A percentile compares a stretch with the other conserved stretches of the same genome.
Conservation (phyloP, 1,139 yeast species). For the Suhomyces ambrosiae region DNA sequence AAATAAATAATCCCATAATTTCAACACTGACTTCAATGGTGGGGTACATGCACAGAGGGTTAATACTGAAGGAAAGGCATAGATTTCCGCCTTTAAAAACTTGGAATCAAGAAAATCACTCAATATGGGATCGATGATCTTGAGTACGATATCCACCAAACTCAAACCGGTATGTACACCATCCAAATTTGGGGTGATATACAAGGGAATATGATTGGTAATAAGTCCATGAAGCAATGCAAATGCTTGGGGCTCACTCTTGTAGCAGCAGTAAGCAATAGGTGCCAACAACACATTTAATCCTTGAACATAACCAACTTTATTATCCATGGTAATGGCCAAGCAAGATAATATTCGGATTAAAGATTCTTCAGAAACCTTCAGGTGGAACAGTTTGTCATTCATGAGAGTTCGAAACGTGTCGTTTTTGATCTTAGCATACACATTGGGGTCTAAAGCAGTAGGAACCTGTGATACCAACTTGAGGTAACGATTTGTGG, state of each 20-base stretch:
- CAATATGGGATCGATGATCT: constrained; percentile 72
- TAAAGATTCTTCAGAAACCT: constrained; percentile 69
- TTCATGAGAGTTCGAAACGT: constrained; percentile 85
- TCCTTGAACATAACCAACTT: constrained; percentile 79
- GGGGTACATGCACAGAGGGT: constrained; percentile 92
- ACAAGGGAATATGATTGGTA: constrained; percentile 69
- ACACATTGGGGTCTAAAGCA: constrained; percentile 42
- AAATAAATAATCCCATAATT: constrained; percentile 86
- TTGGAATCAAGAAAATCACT: constrained; percentile 62
- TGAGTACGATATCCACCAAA: constrained; percentile 69
- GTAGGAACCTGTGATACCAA: constrained; percentile 62
- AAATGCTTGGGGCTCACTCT: constrained; percentile 86
- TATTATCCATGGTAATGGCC: constrained; percentile 51
- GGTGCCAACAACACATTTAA: constrained; percentile 90
- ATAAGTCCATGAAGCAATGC: constrained; percentile 64
- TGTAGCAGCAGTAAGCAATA: constrained; percentile 65
- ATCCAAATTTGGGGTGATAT: constrained; percentile 72
- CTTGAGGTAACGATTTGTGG: constrained; percentile 54
- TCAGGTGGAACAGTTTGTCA: constrained; percentile 63
- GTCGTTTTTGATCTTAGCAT: constrained; percentile 79
- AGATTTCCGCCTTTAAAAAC: constrained; percentile 76
- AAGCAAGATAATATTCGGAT: constrained; percentile 72
- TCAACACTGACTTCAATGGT: constrained; percentile 71
- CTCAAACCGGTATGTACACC: constrained; percentile 83
- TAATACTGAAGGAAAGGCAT: constrained; percentile 85